These are phyloP conservation scores for Nemania sp. DNA, from an alignment of 2,329 filamentous ascomycete species.

Conservation along the genomic window DNA sequence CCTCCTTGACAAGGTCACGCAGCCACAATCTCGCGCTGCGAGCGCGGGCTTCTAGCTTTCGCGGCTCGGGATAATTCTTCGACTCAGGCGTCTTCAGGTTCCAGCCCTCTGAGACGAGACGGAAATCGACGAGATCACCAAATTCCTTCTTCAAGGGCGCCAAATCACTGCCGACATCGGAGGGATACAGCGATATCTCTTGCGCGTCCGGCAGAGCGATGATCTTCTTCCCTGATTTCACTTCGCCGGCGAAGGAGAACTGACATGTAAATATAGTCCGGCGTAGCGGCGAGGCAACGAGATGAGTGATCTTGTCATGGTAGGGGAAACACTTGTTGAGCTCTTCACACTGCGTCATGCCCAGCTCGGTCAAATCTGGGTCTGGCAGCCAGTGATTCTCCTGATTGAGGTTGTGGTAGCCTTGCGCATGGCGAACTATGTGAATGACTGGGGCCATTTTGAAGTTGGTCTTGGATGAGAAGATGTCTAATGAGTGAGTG, in stretches of 20 bases:
- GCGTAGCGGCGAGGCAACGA: slow-evolving; percentile 78
- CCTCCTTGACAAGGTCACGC: slow-evolving; percentile 47
- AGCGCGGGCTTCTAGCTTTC: slow-evolving; percentile 63
- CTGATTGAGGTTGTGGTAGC: slow-evolving; percentile 75
- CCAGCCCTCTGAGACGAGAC: slow-evolving; percentile 67
- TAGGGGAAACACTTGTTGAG: slow-evolving; percentile 67
- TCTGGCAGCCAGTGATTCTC: slow-evolving; percentile 76
- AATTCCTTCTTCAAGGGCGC: slow-evolving; percentile 64
- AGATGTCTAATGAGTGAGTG: not conserved
- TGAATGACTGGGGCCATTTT: slow-evolving; percentile 61
- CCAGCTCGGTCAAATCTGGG: slow-evolving; percentile 75
- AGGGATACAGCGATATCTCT: slow-evolving; percentile 74
- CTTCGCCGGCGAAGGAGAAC: slow-evolving; percentile 64
- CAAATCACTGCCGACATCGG: slow-evolving; percentile 70
- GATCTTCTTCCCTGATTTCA: slow-evolving; percentile 53
- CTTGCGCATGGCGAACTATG: slow-evolving; percentile 74
- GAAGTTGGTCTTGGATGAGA: not conserved
- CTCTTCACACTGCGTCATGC: slow-evolving; percentile 70
- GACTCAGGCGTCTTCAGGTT: slow-evolving; percentile 62
- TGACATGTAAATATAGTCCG: slow-evolving; percentile 81
- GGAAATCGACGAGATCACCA: slow-evolving; percentile 62
- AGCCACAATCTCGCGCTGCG: slow-evolving; percentile 63
- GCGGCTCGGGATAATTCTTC: slow-evolving; percentile 51
- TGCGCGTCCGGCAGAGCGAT: slow-evolving; percentile 75
- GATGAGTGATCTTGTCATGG: slow-evolving; percentile 66